phyloP scores from a whole-genome alignment of 2,329 filamentous ascomycete genomes.

The Phyllosticta citriasiana region DNA sequence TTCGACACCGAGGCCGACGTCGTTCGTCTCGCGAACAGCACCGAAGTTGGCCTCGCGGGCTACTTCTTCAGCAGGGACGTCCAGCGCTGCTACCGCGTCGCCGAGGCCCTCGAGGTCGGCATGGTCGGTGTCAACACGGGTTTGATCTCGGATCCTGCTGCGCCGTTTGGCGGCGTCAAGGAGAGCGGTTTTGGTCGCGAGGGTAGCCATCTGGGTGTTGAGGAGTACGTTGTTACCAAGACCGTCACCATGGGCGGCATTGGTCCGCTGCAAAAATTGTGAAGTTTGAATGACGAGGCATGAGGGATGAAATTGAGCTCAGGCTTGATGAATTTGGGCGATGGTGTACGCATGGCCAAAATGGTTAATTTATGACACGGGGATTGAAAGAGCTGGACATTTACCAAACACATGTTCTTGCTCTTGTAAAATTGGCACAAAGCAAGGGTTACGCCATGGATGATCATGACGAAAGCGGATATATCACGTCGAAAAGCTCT shows the following conservation, averaged over 20 bases:
- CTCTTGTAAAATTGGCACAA: not conserved
- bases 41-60: conserved; percentile 80
- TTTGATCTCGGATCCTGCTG: conserved; percentile 38
- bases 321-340: not conserved
- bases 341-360: too few relatives aligned
- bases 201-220: conserved; percentile 40
- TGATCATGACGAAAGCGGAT: not conserved
- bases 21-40: conserved; percentile 67
- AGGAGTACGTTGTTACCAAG: conserved; percentile 39
- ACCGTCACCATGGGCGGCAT: conserved; percentile 50
- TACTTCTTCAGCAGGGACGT: conserved; percentile 76
- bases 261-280: conserved; percentile 43
- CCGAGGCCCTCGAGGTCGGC: conserved; percentile 64
- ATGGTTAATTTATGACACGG: not conserved
- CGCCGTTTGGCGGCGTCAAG: conserved; percentile 41
- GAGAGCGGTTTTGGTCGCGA: conserved; percentile 37
- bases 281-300: not conserved
- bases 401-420: not conserved
- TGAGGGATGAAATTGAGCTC: too few relatives aligned
- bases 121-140: conserved; percentile 63
- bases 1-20: conserved; percentile 88
- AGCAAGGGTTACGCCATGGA: not conserved
- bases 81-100: conserved; percentile 48
- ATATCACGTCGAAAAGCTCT: too few relatives aligned
- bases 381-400: not conserved